Evolutionary conservation across 1,284 basidiomycete genomes (phyloP).

Genomic region (Ustilago shanxiensis): DNA sequence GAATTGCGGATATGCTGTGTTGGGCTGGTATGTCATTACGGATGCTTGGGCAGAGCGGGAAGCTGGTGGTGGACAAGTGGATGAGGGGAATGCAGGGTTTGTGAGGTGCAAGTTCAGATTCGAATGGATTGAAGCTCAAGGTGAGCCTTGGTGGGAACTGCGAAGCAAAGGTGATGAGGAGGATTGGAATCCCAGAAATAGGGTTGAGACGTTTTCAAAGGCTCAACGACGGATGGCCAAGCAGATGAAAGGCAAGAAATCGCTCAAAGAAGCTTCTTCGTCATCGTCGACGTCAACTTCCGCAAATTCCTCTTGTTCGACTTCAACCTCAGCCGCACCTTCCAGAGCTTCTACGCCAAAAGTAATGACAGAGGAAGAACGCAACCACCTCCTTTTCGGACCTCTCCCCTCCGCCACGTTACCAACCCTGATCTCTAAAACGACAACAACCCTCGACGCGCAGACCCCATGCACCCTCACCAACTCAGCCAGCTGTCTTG

Average conservation of each 20-base stretch:
- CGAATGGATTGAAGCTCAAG: slow-evolving; percentile 50
- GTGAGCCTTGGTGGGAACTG: slow-evolving; percentile 51
- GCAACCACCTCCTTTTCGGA: slow-evolving; percentile 20
- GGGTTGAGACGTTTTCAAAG: slow-evolving; percentile 22
- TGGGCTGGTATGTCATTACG: slow-evolving; percentile 59
- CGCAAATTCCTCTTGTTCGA: neutral
- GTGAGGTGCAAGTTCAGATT: slow-evolving; percentile 60
- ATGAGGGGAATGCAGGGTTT: slow-evolving; percentile 4
- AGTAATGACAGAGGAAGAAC: neutral
- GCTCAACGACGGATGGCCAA: slow-evolving; percentile 13
- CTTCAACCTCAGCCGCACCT: neutral
- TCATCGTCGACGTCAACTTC: neutral
- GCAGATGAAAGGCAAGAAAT: slow-evolving; percentile 14
- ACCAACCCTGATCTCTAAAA: slow-evolving; percentile 10
- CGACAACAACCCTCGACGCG: neutral
- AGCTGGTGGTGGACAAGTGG: slow-evolving; percentile 7
- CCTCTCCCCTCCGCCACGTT: slow-evolving; percentile 17
- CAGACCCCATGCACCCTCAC: slow-evolving; percentile 15
- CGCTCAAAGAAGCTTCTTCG: neutral
- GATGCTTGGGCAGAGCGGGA: slow-evolving; percentile 54
- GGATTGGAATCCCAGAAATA: slow-evolving; percentile 31
- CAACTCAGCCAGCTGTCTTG: slow-evolving; percentile 21
- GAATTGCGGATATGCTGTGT: slow-evolving; percentile 49
- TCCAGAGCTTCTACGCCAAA: neutral
- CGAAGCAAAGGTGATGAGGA: neutral